Percentiles rank a stretch among this genome's conserved stretches.
Conservation (phyloP, 768 basidiomycete species). For the Boletus tomentosulus region DNA sequence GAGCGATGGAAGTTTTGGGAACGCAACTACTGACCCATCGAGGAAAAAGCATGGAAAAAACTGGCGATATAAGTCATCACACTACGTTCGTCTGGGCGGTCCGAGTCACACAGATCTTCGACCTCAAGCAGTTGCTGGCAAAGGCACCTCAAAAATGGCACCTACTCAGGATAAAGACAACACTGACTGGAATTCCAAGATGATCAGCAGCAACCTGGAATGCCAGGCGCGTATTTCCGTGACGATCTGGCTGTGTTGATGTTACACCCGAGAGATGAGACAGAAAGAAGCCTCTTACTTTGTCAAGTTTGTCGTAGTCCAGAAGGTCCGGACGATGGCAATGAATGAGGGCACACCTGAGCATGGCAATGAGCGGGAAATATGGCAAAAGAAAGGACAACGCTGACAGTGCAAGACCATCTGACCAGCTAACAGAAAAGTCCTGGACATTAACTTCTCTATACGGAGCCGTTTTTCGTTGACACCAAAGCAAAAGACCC, state of each 20-base stretch:
- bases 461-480: slow-evolving; percentile 90
- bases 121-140: slow-evolving; percentile 91
- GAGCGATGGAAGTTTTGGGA: background rate
- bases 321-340: slow-evolving; percentile 94
- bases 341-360: slow-evolving; percentile 94
- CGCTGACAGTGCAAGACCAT: slow-evolving; percentile 89
- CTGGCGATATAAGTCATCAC: slow-evolving; percentile 98
- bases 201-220: slow-evolving; percentile 86
- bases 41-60: slow-evolving; percentile 97
- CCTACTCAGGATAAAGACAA: background rate
- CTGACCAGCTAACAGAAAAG: slow-evolving; percentile 89
- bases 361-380: slow-evolving; percentile 5
- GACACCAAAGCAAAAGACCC: slow-evolving; percentile 95
- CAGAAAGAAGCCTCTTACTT: slow-evolving; percentile 41
- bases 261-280: slow-evolving; percentile 6
- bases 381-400: background rate
- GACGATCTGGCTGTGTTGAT: slow-evolving; percentile 57
- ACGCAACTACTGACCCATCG: slow-evolving; percentile 66
- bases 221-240: slow-evolving; percentile 81
- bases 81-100: slow-evolving; percentile 90
- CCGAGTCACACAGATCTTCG: slow-evolving; percentile 85
- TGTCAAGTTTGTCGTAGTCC: slow-evolving; percentile 83
- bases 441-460: slow-evolving; percentile 91
- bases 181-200: slow-evolving; percentile 82
- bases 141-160: slow-evolving; percentile 1